A percentile compares a stretch with the other conserved stretches of the same genome.
Conservation (phyloP, 495 filamentous ascomycete species). For the Xylaria nigripes region DNA sequence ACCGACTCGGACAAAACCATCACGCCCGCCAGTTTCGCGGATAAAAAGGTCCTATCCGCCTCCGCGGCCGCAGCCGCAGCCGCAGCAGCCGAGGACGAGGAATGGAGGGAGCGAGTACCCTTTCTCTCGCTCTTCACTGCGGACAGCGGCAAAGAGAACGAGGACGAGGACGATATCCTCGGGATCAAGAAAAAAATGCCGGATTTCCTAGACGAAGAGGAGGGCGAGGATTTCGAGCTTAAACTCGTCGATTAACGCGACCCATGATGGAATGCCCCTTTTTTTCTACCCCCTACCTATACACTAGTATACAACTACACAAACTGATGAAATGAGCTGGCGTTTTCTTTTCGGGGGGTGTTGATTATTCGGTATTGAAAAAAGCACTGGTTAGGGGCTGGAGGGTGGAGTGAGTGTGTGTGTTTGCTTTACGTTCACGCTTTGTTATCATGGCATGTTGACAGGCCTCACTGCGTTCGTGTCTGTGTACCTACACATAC, state of each 20-base stretch:
- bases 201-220: constrained; percentile 15
- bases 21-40: constrained; percentile 38
- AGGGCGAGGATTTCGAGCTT: constrained; percentile 35
- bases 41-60: constrained; percentile 16
- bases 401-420: too few species aligned
- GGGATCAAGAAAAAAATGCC: constrained; percentile 10
- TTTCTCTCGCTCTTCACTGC: constrained; percentile 40
- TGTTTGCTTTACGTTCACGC: too few species aligned
- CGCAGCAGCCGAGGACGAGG: constrained; percentile 17
- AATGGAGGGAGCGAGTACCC: constrained; percentile 29
- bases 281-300: background rate
- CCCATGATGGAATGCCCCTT: background rate
- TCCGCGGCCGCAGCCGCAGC: background rate
- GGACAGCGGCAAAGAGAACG: constrained; percentile 25
- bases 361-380: too few species aligned
- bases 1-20: constrained; percentile 41
- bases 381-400: too few species aligned
- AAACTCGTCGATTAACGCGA: constrained; percentile 25
- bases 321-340: too few species aligned
- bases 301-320: too few species aligned
- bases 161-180: constrained; percentile 16
- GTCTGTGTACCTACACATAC: too few species aligned
- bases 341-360: background rate
- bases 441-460: too few species aligned
- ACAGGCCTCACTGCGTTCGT: too few species aligned